phyloP scores from a whole-genome alignment of 148 eudicot genomes.

The Fagopyrum esculentum region DNA sequence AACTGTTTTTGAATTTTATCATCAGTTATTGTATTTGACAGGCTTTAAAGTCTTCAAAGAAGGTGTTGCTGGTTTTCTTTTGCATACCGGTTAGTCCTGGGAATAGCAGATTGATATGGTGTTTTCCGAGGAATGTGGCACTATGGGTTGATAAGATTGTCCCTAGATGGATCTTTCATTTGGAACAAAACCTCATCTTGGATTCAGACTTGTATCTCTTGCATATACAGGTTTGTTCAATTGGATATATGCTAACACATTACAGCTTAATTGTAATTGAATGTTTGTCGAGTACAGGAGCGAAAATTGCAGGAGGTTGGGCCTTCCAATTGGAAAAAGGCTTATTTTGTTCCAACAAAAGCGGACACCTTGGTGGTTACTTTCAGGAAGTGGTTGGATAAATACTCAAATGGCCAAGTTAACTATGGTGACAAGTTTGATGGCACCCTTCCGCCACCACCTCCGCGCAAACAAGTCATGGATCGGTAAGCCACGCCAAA shows the following conservation, averaged over 20 bases:
- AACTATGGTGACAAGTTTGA: slow-evolving; percentile 52
- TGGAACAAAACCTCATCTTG: slow-evolving; percentile 57
- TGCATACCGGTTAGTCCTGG: slow-evolving; percentile 92
- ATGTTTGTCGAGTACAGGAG: slow-evolving; percentile 29
- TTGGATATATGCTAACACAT: too few relatives aligned
- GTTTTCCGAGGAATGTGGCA: slow-evolving; percentile 62
- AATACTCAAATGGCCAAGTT: slow-evolving; percentile 51
- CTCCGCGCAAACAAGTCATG: slow-evolving; percentile 65
- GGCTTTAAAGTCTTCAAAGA: slow-evolving; percentile 32
- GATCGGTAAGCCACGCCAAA: slow-evolving; percentile 37
- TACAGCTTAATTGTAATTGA: background rate
- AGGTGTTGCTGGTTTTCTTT: slow-evolving; percentile 41
- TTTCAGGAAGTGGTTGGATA: slow-evolving; percentile 70
- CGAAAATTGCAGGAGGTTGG: slow-evolving; percentile 53
- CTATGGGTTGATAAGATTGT: slow-evolving; percentile 61
- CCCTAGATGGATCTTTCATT: slow-evolving; percentile 75
- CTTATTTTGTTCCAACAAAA: slow-evolving; percentile 73
- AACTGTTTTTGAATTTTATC: background rate
- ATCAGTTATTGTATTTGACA: background rate
- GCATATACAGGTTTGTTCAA: slow-evolving; percentile 45
- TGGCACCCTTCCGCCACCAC: slow-evolving; percentile 50
- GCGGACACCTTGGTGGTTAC: slow-evolving; percentile 56
- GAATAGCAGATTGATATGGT: slow-evolving; percentile 68
- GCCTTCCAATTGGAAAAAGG: slow-evolving; percentile 60
- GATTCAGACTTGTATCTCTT: slow-evolving; percentile 82